Base-by-base conservation (phyloP, 176 grass and related monocot genomes). In the Oryza punctata region DNA sequence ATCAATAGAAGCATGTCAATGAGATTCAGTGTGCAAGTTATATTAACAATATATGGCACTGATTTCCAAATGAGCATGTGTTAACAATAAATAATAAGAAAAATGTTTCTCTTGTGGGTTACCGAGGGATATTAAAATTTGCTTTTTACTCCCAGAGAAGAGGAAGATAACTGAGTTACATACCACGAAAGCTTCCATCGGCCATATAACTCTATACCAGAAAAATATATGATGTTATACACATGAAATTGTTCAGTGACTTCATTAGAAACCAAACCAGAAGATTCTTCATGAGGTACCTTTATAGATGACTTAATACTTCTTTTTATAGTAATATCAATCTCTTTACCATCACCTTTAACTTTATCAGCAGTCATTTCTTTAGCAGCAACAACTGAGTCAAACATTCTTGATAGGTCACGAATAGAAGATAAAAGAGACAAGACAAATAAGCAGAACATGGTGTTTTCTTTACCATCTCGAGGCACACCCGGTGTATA, bases 171-270 rank as follows among this genome's bases (percentile, higher is more conserved):
- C 76, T n/a, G 15, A 52, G 47, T 52, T 10, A 52, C 84, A 72
- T 91, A 94, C 89, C 92, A 78, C 89, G 78, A 78, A 94, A 94
- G 73, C 80, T 82, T 32, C 67, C 77, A 18, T 82, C 73, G 23
- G 81, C 66, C 68, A 75, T 86, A 83, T 84, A 89, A 49, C 70
- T 70, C 92, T 89, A 52, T 47, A 81, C 4, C 30, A 77, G 28
- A 40, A 52, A 54, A 79, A 87, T 24, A 46, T 25, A 72, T 23
- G 19, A 67, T 65, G 70, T 78, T 73, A 77, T 9, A 54, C 25
- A 59, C 25, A 44, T 6, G 73, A 29, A 15, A 27, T 75, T 27
- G 65, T 80, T 24, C 37, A 12, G 45, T 18, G 21, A 54, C 35
- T 44, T 80, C 37, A 75, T n/a, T 15, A 77, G 46, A 35, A 73